Conservation (phyloP, 768 basidiomycete species). For the Exsudoporus frostii region DNA sequence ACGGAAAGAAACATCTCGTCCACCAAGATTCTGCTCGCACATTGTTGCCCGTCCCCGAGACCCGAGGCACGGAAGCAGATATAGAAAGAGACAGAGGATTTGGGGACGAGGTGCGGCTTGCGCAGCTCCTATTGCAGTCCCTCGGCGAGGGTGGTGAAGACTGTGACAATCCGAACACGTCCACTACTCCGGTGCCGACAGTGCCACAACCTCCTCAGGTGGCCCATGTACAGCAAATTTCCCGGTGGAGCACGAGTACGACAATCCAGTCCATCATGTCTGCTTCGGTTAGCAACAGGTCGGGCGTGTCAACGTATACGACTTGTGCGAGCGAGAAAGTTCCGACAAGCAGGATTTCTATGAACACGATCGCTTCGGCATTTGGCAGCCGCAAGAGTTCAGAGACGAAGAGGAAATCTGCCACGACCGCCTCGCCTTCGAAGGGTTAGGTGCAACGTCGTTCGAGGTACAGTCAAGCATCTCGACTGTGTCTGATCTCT, state of each 20-base stretch:
- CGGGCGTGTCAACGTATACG: slow-evolving; percentile 27
- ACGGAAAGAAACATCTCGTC: slow-evolving; percentile 21
- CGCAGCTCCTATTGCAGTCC: slow-evolving; percentile 31
- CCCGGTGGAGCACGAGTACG: slow-evolving; percentile 33
- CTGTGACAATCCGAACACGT: neutral
- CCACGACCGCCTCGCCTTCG: slow-evolving; percentile 24
- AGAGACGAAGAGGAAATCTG: slow-evolving; percentile 26
- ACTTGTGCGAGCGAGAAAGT: slow-evolving; percentile 26
- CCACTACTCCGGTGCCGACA: slow-evolving; percentile 4
- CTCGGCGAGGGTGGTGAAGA: slow-evolving; percentile 16
- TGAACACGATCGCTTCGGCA: slow-evolving; percentile 25
- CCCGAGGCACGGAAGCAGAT: slow-evolving; percentile 17
- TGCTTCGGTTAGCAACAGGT: slow-evolving; percentile 25
- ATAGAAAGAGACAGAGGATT: slow-evolving; percentile 18
- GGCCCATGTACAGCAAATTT: slow-evolving; percentile 20
- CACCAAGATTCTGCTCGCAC: slow-evolving; percentile 29
- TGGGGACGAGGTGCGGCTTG: slow-evolving; percentile 28
- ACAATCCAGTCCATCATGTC: slow-evolving; percentile 26
- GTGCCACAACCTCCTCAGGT: slow-evolving; percentile 16
- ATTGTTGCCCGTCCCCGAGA: slow-evolving; percentile 22
- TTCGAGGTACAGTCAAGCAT: neutral
- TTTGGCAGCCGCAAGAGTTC: slow-evolving; percentile 28
- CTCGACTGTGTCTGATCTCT: slow-evolving; percentile 1
- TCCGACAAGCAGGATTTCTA: slow-evolving; percentile 25
- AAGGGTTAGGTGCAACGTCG: slow-evolving; percentile 13